Conservation (phyloP, 345 rosid species). For the Viola odorata region DNA sequence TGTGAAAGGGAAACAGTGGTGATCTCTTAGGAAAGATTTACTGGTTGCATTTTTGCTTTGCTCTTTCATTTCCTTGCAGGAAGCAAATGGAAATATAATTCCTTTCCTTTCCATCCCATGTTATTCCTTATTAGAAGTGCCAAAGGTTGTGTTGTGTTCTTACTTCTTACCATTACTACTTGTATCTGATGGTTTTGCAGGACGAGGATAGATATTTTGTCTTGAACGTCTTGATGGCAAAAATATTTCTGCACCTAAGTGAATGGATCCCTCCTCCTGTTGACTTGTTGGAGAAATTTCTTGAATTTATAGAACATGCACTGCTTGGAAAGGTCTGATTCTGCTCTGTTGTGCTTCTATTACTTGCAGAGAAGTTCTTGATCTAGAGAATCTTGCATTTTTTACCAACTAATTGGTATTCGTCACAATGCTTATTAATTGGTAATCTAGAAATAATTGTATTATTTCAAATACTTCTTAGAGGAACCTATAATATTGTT, state of each 20-base stretch:
- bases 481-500: too few relatives aligned
- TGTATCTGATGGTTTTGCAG: conserved; percentile 40
- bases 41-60: too few relatives aligned
- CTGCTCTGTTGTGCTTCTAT: not conserved
- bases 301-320: conserved; percentile 55
- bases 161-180: not conserved
- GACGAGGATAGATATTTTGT: conserved; percentile 51
- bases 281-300: conserved; percentile 44
- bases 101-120: not conserved
- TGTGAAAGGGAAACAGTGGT: too few relatives aligned
- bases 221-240: conserved; percentile 52
- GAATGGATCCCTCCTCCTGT: conserved; percentile 52
- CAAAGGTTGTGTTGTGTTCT: too few relatives aligned
- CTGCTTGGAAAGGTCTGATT: conserved; percentile 65
- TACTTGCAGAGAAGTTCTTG: not conserved
- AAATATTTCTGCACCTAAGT: conserved; percentile 56
- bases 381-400: not conserved
- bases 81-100: not conserved
- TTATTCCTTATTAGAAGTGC: not conserved
- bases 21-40: too few relatives aligned
- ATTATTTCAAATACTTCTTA: too few relatives aligned
- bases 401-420: not conserved
- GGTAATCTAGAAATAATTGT: too few relatives aligned
- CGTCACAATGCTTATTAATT: too few relatives aligned
- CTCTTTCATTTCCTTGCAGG: not conserved